Evolutionary conservation across 495 filamentous ascomycete species (phyloP), one percentile per base, ranked within the genome.

Genomic region (Hypoxylon trugodes): DNA sequence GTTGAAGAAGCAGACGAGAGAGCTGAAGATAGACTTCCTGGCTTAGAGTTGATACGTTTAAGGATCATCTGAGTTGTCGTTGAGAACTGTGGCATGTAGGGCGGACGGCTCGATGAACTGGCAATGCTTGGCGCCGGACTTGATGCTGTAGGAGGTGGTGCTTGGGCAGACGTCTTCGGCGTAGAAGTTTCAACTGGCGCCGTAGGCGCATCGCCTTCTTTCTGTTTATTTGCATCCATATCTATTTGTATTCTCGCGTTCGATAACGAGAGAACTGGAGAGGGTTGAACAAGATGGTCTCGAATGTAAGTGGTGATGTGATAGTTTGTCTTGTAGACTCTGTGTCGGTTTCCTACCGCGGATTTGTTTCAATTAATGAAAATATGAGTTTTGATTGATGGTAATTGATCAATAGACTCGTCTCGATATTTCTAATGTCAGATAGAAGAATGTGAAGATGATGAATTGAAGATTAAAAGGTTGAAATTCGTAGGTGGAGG

Each of bases 51-150:
- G 37, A 86, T 78, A 13, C 82, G 73, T 48, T 82, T 81, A 8
- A 87, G 76, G 12, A 87, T 86, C 79, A 86, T 76, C 57, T 84
- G 79, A 0, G 84, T 86, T 0, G 83, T 73, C 6, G 80, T 79
- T 5, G 77, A 80, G 66, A 86, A 84, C 55, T 84, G 81, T 0
- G 81, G 82, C 18, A 79, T 66, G 59, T 81, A 82, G 18, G 72
- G 67, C 10, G 69, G 74, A 12, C 68, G 73, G n/a, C 59, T 63
- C 2, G 73, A 22, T 2, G 69, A 65, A 35, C 51, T 59, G 1
- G 68, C 51, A 8, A 61, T 45, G 22, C 67, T 56, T 22, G 69
- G 59, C 7, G 47, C 58, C 1, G 57, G 60, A 33, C 67, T 72
- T 40, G 69, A 18, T 36, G 51, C 55, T 37, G 22, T 43, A 45